Base-by-base conservation (phyloP, 163 green algal genomes). In the Trebouxia gelatinosa region DNA sequence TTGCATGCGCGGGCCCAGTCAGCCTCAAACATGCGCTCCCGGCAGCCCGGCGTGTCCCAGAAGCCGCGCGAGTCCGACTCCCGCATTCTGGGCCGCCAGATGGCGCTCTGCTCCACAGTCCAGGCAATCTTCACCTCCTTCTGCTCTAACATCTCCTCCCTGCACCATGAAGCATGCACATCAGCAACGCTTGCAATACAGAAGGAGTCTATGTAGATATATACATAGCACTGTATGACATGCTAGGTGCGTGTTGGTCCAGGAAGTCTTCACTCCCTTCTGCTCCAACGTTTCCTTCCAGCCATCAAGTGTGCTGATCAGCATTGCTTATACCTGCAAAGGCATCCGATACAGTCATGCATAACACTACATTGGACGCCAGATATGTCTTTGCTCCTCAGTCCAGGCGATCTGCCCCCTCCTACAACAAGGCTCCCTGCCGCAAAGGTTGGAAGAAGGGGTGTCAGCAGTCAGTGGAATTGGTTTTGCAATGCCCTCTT, bases 11-110 rank as follows among this genome's bases (percentile, higher is more conserved):
- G 83, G 57, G 77, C 35, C 91, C 91, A 95, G 83, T 94, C 89
- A 28, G 78, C 77, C 81, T 93, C 87, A 78, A 94, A 95, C 85
- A 91, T 92, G 64, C 87, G 89, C 54, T 89, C 82, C 51, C 89
- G 34, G 21, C 83, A 80, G 78, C 71, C 75, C 19, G 83, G 66
- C 1, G 76, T 86, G 79, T 94, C 89, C 48, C 85, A 88, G 83
- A 91, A 94, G 32, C 79, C 84, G 0, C 80, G 76, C 19, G 84
- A 80, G 76, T 95, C 90, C 17, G 82, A 77, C 85, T 95, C 89
- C 54, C 93, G 92, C 32, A 82, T 40, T 23, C 91, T 83, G 21
- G 87, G 81, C 82, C 90, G 90, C 85, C 93, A 95, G 70, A 94
- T 91, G 35, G 64, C 35, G 32, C 85, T 92, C 21, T 75, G 78